Evolutionary conservation across 2,329 filamentous ascomycete genomes (phyloP).

Genomic region (Penicillium sp.): DNA sequence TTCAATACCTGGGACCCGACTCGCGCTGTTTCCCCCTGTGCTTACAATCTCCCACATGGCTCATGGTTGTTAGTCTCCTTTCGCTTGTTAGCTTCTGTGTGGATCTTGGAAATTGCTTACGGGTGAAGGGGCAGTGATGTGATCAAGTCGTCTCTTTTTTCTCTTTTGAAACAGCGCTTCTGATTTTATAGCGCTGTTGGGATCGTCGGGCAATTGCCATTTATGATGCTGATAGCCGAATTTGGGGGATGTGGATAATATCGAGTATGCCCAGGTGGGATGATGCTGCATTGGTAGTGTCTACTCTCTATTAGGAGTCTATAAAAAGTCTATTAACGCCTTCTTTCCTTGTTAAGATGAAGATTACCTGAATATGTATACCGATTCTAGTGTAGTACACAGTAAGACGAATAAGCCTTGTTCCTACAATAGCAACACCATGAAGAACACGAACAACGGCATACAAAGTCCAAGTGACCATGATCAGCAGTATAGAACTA

Average conservation of each 20-base stretch:
- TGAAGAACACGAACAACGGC: neutral
- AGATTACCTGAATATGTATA: neutral
- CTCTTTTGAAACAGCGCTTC: neutral
- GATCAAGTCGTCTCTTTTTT: neutral
- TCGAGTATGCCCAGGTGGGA: neutral
- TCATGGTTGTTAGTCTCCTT: neutral
- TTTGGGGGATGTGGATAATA: neutral
- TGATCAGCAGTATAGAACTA: neutral
- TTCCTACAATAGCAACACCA: neutral
- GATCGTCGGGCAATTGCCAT: neutral
- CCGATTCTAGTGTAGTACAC: too few species aligned
- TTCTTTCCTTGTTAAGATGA: neutral
- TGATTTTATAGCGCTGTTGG: neutral
- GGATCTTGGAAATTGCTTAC: neutral
- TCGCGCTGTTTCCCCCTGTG: neutral
- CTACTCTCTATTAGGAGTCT: neutral
- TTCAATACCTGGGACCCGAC: neutral
- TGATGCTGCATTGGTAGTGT: neutral
- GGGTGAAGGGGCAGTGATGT: neutral
- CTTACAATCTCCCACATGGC: neutral
- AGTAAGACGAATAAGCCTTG: neutral
- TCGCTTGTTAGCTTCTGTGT: neutral
- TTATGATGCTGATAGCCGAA: neutral
- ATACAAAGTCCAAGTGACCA: neutral
- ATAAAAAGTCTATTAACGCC: neutral